phyloP scores from a whole-genome alignment of 371 early-diverging fungal genomes.

The Apophysomyces elegans region DNA sequence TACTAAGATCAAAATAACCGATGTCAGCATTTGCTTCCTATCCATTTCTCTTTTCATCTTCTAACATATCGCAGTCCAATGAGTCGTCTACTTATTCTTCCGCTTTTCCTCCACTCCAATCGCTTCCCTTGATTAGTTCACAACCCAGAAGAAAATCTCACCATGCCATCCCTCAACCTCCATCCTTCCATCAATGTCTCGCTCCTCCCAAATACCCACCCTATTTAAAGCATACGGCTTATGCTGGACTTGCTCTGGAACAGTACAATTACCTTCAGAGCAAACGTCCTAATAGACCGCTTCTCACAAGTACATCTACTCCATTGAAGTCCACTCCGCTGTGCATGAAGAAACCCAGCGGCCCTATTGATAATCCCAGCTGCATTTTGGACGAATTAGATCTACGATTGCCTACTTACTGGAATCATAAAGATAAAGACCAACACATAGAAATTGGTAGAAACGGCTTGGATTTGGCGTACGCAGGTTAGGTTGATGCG shows the following conservation, averaged over 20 bases:
- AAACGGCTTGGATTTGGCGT: conserved; percentile 59
- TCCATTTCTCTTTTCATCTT: conserved; percentile 12
- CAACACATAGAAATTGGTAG: conserved; percentile 56
- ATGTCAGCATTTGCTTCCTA: conserved; percentile 9
- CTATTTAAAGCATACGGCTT: conserved; percentile 44
- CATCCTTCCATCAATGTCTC: conserved; percentile 22
- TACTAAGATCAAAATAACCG: too few relatives aligned
- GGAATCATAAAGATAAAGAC: conserved; percentile 70
- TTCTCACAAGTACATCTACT: conserved; percentile 12
- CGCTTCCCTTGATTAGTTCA: conserved; percentile 10
- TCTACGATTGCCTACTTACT: conserved; percentile 59
- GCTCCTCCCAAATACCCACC: conserved; percentile 39
- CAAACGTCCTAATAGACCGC: conserved; percentile 20
- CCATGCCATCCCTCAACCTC: conserved; percentile 3
- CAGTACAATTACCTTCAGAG: conserved; percentile 30
- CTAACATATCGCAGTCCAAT: conserved; percentile 13
- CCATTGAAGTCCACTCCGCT: conserved; percentile 8
- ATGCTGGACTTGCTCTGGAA: conserved; percentile 31
- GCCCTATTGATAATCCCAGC: not conserved
- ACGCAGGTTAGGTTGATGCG: conserved; percentile 49
- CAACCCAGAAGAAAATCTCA: conserved; percentile 13
- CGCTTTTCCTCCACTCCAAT: conserved; percentile 22
- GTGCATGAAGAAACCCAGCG: conserved; percentile 13
- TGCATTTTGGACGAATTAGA: conserved; percentile 27
- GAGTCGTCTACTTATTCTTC: conserved; percentile 17